Base-by-base conservation (phyloP, 768 basidiomycete species). In the Phlegmacium glaucopus region DNA sequence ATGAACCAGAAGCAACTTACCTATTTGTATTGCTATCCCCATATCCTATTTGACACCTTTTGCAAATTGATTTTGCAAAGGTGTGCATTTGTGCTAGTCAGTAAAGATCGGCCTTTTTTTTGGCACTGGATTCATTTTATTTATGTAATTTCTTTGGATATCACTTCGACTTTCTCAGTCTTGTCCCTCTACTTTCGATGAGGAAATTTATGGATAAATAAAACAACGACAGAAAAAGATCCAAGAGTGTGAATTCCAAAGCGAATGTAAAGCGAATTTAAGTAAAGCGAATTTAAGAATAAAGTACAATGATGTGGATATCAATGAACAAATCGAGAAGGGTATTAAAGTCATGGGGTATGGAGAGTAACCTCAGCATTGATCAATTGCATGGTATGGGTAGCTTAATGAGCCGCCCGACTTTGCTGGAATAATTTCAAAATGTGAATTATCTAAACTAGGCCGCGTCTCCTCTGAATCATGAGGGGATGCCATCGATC, bases 391-490 rank as follows among this genome's bases (percentile, higher is more conserved):
- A 62, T 77, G 72, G 57, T 83, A 83, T 16, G 84, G 82, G 59
- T 83, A 82, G 50, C 74, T 68, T 51, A 83, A 57, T 32, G 70
- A 55, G 51, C 64, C 61, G 55, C 67, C 67, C 64, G 22, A 22
- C 22, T 75, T 75, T 34, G 83, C 72, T 17, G 79, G 75, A 26
- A 85, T 75, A 30, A 83, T 75, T 65, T 87, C 85, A 57, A 85
- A 85, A 57, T 84, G 82, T 12, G 82, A 79, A 11, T 68, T 72
- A 55, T 88, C 84, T 48, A 83, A 74, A 58, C 80, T 83, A 30
- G 74, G 73, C 16, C 74, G 66, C 47, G 71, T 72, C 41, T 69
- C 69, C 40, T 64, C 64, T 16, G 74, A 73, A 41, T 63, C 67
- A 44, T 63, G 64, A 32, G 76, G 76, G 32, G 76, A 75, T 40